These are phyloP conservation scores for Novakomyces olei DNA, from an alignment of 805 yeast species.

Conservation along the genomic window DNA sequence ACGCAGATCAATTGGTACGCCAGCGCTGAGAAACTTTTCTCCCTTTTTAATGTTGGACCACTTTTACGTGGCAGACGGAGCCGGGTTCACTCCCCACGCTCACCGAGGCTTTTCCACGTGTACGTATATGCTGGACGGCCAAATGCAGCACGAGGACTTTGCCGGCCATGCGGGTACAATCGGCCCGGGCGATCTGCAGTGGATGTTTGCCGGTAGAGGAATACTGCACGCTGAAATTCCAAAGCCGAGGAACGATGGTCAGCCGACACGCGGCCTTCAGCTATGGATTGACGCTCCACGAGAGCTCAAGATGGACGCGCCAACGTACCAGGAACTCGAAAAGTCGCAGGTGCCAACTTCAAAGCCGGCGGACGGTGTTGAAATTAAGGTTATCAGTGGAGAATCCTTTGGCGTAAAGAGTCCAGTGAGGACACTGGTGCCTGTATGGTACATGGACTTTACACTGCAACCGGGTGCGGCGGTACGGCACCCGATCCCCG, in stretches of 20 bases:
- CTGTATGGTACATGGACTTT: constrained; percentile 47
- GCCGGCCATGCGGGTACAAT: constrained; percentile 65
- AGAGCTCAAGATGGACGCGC: constrained; percentile 36
- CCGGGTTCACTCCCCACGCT: constrained; percentile 65
- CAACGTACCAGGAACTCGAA: constrained; percentile 59
- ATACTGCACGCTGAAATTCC: constrained; percentile 73
- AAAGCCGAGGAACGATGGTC: constrained; percentile 23
- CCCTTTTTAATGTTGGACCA: constrained; percentile 73
- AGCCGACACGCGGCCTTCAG: constrained; percentile 46
- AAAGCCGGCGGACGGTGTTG: constrained; percentile 34
- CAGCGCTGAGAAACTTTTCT: constrained; percentile 45
- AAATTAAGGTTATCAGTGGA: constrained; percentile 51
- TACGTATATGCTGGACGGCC: constrained; percentile 42
- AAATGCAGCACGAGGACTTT: constrained; percentile 64
- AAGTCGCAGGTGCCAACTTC: constrained; percentile 49
- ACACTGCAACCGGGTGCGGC: constrained; percentile 42
- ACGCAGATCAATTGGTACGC: constrained; percentile 56
- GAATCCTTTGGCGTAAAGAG: constrained; percentile 35
- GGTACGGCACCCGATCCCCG: constrained; percentile 32
- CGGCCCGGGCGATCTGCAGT: constrained; percentile 66
- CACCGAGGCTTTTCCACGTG: constrained; percentile 72
- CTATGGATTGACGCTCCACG: constrained; percentile 73
- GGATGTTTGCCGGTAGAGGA: constrained; percentile 86
- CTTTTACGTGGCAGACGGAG: constrained; percentile 36
- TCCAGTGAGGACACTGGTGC: background rate